A percentile compares a stretch with the other conserved stretches of the same genome.
Evolutionary conservation across 2,329 filamentous ascomycete species (phyloP).

Genomic region (Parascedosporium putredinis): DNA sequence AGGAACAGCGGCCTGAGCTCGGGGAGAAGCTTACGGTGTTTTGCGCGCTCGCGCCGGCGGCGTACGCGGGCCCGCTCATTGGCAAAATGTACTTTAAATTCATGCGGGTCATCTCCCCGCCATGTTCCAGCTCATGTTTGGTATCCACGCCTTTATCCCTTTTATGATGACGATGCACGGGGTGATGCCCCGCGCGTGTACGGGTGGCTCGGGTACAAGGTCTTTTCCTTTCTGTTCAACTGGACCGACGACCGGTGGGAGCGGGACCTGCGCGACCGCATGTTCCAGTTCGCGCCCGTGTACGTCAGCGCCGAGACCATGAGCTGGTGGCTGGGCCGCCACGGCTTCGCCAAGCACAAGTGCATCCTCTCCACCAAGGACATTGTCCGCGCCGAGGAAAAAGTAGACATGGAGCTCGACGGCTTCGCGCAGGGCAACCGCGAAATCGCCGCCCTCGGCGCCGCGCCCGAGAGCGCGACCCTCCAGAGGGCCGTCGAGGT

Average conservation of each 20-base stretch:
- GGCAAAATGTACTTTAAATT: conserved; percentile 86
- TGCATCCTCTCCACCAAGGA: conserved; percentile 78
- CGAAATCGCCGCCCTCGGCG: conserved; percentile 6
- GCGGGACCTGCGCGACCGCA: conserved; percentile 61
- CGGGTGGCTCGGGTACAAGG: conserved; percentile 73
- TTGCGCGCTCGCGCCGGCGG: conserved; percentile 81
- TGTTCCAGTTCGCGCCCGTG: conserved; percentile 88
- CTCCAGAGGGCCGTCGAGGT: conserved; percentile 4
- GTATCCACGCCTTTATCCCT: conserved; percentile 87
- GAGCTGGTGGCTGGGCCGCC: conserved; percentile 88
- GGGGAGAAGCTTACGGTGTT: conserved; percentile 79
- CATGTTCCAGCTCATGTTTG: conserved; percentile 74
- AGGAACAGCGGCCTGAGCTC: conserved; percentile 78
- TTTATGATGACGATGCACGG: conserved; percentile 81
- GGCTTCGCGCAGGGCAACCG: conserved; percentile 11
- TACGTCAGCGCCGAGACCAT: conserved; percentile 85
- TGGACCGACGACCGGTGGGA: conserved; percentile 87
- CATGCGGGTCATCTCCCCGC: conserved; percentile 70
- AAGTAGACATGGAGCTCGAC: conserved; percentile 23
- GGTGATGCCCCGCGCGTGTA: conserved; percentile 56
- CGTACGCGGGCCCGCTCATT: conserved; percentile 78
- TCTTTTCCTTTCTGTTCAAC: conserved; percentile 81
- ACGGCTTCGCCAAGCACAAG: conserved; percentile 69
- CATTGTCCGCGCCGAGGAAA: conserved; percentile 51
- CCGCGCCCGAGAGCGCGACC: conserved; percentile 6